These are phyloP conservation scores for Phoma sp. DNA, from an alignment of 2,329 filamentous ascomycete species.

Conservation along the genomic window DNA sequence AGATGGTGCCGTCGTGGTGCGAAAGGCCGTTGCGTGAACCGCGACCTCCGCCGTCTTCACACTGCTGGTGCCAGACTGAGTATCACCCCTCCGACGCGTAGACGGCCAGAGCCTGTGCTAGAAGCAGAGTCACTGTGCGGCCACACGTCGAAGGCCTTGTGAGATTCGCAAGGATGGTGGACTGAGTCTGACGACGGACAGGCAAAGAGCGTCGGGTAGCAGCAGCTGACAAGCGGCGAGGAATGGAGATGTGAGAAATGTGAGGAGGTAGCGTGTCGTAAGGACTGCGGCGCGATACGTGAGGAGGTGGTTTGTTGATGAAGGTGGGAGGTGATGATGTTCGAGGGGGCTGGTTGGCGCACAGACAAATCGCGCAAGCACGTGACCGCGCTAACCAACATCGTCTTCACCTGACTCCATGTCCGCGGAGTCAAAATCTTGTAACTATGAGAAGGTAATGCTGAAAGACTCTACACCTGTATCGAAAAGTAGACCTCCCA, in stretches of 20 bases:
- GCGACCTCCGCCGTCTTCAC: constrained; percentile 1
- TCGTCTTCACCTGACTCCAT: too few species aligned
- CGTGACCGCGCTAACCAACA: not conserved
- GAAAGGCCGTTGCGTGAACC: not conserved
- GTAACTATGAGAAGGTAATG: too few species aligned
- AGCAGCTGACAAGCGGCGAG: not conserved
- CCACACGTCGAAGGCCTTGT: constrained; percentile 3
- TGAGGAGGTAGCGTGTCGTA: too few species aligned
- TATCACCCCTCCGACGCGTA: constrained; percentile 10
- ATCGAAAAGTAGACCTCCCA: too few species aligned
- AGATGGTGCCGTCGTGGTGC: not conserved
- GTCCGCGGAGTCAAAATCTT: too few species aligned
- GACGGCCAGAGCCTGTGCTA: constrained; percentile 18
- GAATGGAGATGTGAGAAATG: too few species aligned
- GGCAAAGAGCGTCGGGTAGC: not conserved
- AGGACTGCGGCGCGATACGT: not conserved
- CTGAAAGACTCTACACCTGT: too few species aligned
- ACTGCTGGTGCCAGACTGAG: constrained; percentile 10
- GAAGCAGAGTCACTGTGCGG: constrained; percentile 5
- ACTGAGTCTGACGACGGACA: not conserved
- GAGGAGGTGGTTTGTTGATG: not conserved
- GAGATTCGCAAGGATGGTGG: constrained; percentile 10
- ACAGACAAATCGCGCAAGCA: not conserved
- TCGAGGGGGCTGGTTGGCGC: not conserved
- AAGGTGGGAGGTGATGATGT: not conserved